Percentiles rank a stretch among this genome's conserved stretches.
phyloP scores from a whole-genome alignment of 1,284 basidiomycete genomes.

The Ustilago bromivora region DNA sequence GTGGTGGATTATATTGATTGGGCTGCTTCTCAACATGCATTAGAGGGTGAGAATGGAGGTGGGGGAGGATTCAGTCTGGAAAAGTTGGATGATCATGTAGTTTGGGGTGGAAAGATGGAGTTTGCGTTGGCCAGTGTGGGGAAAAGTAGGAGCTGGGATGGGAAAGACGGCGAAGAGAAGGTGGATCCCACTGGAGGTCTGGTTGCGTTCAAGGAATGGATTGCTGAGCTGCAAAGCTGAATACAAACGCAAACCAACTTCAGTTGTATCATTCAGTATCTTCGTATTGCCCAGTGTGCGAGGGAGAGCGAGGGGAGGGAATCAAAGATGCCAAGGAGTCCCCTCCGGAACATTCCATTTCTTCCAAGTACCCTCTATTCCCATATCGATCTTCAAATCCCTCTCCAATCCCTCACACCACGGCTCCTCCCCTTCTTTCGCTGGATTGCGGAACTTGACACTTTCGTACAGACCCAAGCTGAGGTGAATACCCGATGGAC shows the following conservation, averaged over 20 bases:
- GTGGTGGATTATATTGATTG: conserved; percentile 63
- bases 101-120: conserved; percentile 52
- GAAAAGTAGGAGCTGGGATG: conserved; percentile 32
- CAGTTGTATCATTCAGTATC: not conserved
- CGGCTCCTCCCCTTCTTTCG: conserved; percentile 4
- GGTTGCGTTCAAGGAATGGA: conserved; percentile 41
- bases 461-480: conserved; percentile 42
- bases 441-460: conserved; percentile 46
- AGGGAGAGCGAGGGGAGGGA: not conserved
- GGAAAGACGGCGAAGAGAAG: conserved; percentile 8
- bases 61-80: conserved; percentile 45
- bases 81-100: conserved; percentile 56
- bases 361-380: conserved; percentile 24
- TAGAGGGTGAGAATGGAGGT: conserved; percentile 7
- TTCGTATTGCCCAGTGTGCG: not conserved
- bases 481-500: conserved; percentile 41
- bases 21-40: conserved; percentile 19
- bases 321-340: conserved; percentile 42
- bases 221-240: conserved; percentile 33
- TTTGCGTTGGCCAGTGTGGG: conserved; percentile 57
- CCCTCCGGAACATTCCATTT: conserved; percentile 36
- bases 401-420: conserved; percentile 25
- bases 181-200: conserved; percentile 14
- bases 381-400: conserved; percentile 40
- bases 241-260: not conserved